phyloP scores from a whole-genome alignment of 805 yeast species.

The Starmerella lactis-condensi region DNA sequence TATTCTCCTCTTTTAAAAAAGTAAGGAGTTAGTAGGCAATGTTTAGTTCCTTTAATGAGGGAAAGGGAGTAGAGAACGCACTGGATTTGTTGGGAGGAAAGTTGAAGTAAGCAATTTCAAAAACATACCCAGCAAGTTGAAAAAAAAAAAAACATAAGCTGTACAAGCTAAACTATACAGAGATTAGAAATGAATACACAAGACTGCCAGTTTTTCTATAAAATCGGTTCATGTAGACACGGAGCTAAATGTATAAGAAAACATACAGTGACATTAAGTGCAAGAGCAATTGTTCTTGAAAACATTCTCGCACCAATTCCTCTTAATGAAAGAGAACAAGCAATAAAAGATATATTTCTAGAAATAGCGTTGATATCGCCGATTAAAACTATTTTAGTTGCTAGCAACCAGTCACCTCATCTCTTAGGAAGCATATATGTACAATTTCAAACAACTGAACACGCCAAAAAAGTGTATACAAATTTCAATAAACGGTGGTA shows the following conservation, averaged over 20 bases:
- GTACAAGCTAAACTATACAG: too few species aligned
- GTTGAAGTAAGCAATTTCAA: too few species aligned
- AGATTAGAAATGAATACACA: constrained; percentile 2
- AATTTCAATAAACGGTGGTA: constrained; percentile 68
- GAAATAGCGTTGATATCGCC: constrained; percentile 36
- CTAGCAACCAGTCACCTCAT: constrained; percentile 70
- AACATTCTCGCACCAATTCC: constrained; percentile 6
- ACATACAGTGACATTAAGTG: constrained; percentile 12
- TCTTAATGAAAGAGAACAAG: constrained; percentile 25
- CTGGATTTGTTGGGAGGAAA: too few species aligned
- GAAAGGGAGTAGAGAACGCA: too few species aligned
- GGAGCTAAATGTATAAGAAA: constrained; percentile 70
- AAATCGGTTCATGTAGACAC: constrained; percentile 86
- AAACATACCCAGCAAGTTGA: too few species aligned
- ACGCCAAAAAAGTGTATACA: constrained; percentile 43
- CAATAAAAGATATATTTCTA: constrained; percentile 39
- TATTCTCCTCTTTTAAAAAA: not conserved
- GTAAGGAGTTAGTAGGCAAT: not conserved
- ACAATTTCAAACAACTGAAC: constrained; percentile 34
- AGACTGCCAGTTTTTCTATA: constrained; percentile 36
- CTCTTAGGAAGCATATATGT: constrained; percentile 74
- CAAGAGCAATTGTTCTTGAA: constrained; percentile 9
- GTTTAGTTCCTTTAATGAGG: not conserved
- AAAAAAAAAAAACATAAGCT: too few species aligned
- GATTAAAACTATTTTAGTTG: constrained; percentile 47